Evolutionary conservation across 1,139 yeast species (phyloP).

Genomic region (Nakaseomyces bracarensis): DNA sequence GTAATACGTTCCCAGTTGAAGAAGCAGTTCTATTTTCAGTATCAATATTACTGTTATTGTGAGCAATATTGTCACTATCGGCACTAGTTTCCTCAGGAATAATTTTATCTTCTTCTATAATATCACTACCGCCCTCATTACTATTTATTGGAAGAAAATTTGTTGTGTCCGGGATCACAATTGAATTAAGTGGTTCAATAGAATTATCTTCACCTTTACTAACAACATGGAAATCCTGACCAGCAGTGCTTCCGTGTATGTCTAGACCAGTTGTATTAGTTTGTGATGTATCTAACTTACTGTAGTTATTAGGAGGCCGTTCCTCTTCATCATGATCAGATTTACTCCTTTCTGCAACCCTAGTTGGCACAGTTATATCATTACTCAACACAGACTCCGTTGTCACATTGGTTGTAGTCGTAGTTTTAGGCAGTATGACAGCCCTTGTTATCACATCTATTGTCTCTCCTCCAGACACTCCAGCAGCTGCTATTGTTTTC

Average conservation of each 20-base stretch:
- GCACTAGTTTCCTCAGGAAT: background rate
- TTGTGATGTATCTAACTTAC: too few species aligned
- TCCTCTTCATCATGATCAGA: background rate
- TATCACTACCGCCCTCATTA: background rate
- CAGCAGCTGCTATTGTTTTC: background rate
- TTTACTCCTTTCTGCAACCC: background rate
- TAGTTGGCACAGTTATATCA: slow-evolving; percentile 5
- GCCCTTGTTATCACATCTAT: slow-evolving; percentile 1
- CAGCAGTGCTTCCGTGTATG: background rate
- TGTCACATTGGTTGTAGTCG: slow-evolving; percentile 2
- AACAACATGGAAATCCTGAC: background rate
- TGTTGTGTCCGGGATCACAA: slow-evolving; percentile 4
- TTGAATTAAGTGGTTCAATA: background rate
- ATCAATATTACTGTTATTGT: background rate
- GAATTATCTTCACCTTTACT: background rate
- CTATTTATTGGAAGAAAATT: slow-evolving; percentile 5
- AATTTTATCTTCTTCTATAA: background rate
- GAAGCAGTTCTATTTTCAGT: background rate
- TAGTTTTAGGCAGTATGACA: slow-evolving; percentile 3
- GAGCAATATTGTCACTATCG: background rate
- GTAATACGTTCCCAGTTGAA: background rate
- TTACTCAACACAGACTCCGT: slow-evolving; percentile 2
- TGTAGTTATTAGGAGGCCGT: too few species aligned
- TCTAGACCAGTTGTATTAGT: too few species aligned
- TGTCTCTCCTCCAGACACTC: too few species aligned